These are phyloP conservation scores for Pseudophaeomoniella oleicola DNA, from an alignment of 2,329 filamentous ascomycete species.

Conservation along the genomic window DNA sequence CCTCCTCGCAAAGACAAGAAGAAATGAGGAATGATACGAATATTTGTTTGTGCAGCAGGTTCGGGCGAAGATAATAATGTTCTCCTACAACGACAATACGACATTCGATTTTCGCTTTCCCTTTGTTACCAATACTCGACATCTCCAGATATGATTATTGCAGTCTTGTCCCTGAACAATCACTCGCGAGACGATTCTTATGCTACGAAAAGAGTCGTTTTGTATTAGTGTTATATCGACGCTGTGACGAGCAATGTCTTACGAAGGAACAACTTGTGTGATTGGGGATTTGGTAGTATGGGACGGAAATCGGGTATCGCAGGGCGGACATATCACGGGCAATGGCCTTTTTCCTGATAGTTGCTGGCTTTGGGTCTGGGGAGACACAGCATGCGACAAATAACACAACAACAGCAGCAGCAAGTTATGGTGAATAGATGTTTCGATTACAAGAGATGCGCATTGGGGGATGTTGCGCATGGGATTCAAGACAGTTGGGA, in stretches of 20 bases:
- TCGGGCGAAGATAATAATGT: slow-evolving; percentile 72
- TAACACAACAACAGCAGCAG: slow-evolving; percentile 15
- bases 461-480: slow-evolving; percentile 1
- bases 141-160: slow-evolving; percentile 5
- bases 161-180: not conserved
- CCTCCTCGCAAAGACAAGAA: slow-evolving; percentile 57
- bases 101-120: slow-evolving; percentile 11
- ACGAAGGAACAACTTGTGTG: not conserved
- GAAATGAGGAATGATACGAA: slow-evolving; percentile 59
- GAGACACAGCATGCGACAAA: slow-evolving; percentile 1
- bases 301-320: not conserved
- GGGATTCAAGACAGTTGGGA: slow-evolving; percentile 1
- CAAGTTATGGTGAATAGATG: slow-evolving; percentile 4
- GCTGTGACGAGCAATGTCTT: no score
- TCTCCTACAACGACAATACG: slow-evolving; percentile 2
- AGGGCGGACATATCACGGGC: not conserved
- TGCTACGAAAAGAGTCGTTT: not conserved
- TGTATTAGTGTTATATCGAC: no score
- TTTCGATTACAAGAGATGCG: not conserved
- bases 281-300: not conserved
- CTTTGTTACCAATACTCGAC: slow-evolving; percentile 9
- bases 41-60: slow-evolving; percentile 66
- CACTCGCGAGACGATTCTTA: not conserved
- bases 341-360: not conserved
- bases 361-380: not conserved